These are phyloP conservation scores for Glycine soja DNA, from an alignment of 306 rosid genomes.

Conservation along the genomic window DNA sequence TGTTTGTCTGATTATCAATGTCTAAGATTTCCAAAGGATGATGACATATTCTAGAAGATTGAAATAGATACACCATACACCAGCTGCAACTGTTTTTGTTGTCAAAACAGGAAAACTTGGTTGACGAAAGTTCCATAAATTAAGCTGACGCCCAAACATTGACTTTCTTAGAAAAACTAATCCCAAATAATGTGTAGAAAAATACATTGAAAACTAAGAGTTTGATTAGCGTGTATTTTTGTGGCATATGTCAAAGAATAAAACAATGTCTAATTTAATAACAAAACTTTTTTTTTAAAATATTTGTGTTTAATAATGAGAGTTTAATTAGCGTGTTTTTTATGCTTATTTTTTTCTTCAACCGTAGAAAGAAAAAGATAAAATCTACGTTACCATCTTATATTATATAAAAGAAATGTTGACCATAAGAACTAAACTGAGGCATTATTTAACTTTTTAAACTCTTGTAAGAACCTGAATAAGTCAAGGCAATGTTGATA, in stretches of 20 bases:
- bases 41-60: conserved; percentile 39
- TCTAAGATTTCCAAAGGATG: conserved; percentile 6
- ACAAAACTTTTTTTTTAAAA: no score
- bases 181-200: no score
- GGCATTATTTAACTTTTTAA: neutral
- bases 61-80: neutral
- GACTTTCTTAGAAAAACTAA: neutral
- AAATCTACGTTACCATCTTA: neutral
- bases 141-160: neutral
- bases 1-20: neutral
- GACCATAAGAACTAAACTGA: neutral
- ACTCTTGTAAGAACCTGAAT: neutral
- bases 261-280: no score
- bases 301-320: no score
- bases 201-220: no score
- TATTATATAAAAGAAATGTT: neutral
- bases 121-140: no score
- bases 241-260: no score
- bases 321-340: no score
- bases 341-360: no score
- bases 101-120: neutral
- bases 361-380: neutral
- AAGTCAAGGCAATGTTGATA: neutral
- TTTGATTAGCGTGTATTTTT: no score
- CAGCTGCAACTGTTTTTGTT: neutral